These are phyloP conservation scores for Ministeria vibrans DNA, from an alignment of 78 protist species.

Conservation along the genomic window DNA sequence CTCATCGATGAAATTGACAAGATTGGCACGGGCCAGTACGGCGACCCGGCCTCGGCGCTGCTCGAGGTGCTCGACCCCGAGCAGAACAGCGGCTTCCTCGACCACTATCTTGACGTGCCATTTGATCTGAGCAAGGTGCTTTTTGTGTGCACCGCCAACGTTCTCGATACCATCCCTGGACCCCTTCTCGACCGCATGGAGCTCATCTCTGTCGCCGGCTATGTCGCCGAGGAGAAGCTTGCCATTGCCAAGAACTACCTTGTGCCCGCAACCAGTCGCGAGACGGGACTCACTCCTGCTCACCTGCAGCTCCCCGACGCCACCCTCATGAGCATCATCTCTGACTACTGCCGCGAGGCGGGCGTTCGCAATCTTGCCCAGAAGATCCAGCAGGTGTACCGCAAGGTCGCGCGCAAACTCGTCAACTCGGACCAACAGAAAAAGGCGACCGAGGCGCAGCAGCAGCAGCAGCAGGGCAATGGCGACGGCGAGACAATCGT, in stretches of 20 bases:
- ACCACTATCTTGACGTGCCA: conserved; percentile 83
- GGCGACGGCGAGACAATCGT: background rate
- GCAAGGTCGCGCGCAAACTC: conserved; percentile 70
- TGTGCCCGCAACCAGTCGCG: background rate
- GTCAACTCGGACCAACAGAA: background rate
- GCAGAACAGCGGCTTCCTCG: conserved; percentile 85
- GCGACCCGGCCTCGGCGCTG: conserved; percentile 89
- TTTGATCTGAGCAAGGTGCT: conserved; percentile 69
- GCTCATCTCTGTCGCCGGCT: conserved; percentile 54
- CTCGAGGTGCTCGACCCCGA: conserved; percentile 93
- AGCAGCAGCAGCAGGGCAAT: background rate
- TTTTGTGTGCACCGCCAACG: conserved; percentile 91
- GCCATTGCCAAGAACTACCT: conserved; percentile 59
- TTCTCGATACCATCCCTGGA: conserved; percentile 62
- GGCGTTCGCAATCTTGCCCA: conserved; percentile 86
- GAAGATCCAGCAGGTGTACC: conserved; percentile 67
- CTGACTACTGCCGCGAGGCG: conserved; percentile 81
- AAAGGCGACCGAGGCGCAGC: background rate
- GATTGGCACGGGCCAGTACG: conserved; percentile 30
- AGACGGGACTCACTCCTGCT: background rate
- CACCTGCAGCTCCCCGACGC: conserved; percentile 29
- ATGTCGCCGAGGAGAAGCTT: conserved; percentile 69
- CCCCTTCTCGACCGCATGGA: conserved; percentile 93
- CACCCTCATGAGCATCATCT: conserved; percentile 43
- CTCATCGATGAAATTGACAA: conserved; percentile 87